Base-by-base conservation (phyloP, 139 green algal species). In the Chlamydomonas sphaeroides region DNA sequence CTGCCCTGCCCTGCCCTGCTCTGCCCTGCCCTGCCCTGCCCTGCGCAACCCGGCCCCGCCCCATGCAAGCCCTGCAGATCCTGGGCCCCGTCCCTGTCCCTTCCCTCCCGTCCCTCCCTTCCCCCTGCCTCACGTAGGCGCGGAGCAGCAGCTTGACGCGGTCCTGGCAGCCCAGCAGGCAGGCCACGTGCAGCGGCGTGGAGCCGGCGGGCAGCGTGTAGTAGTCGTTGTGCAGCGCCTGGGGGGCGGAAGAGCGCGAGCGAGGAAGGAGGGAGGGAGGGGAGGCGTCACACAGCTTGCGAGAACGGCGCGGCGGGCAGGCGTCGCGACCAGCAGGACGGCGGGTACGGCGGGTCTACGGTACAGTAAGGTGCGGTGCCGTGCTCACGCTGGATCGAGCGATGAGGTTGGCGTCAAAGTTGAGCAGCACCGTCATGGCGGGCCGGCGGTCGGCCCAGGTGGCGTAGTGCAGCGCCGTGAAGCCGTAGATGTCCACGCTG, bases 41-140 rank as follows among this genome's bases (percentile, higher is more conserved):
- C n/a, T n/a, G n/a, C n/a, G n/a, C n/a, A n/a, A n/a, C n/a, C n/a
- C n/a, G n/a, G n/a, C n/a, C n/a, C n/a, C n/a, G n/a, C n/a, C n/a
- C n/a, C n/a, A n/a, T n/a, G n/a, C n/a, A n/a, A n/a, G n/a, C n/a
- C n/a, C n/a, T n/a, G n/a, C n/a, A n/a, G n/a, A n/a, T n/a, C n/a
- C n/a, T n/a, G n/a, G n/a, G n/a, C n/a, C n/a, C n/a, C n/a, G n/a
- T n/a, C n/a, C n/a, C n/a, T n/a, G n/a, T n/a, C n/a, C n/a, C n/a
- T n/a, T n/a, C n/a, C n/a, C n/a, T n/a, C n/a, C n/a, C n/a, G n/a
- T n/a, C n/a, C n/a, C n/a, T n/a, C n/a, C n/a, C n/a, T n/a, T n/a
- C n/a, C n/a, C n/a, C n/a, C n/a, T n/a, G n/a, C 81, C 84, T 88
- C 56, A 88, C 84, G 65, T 86, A 86, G 0, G 85, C 79, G 15